Evolutionary conservation across 1,284 basidiomycete species (phyloP).

Genomic region (Ganoderma lingzhi): DNA sequence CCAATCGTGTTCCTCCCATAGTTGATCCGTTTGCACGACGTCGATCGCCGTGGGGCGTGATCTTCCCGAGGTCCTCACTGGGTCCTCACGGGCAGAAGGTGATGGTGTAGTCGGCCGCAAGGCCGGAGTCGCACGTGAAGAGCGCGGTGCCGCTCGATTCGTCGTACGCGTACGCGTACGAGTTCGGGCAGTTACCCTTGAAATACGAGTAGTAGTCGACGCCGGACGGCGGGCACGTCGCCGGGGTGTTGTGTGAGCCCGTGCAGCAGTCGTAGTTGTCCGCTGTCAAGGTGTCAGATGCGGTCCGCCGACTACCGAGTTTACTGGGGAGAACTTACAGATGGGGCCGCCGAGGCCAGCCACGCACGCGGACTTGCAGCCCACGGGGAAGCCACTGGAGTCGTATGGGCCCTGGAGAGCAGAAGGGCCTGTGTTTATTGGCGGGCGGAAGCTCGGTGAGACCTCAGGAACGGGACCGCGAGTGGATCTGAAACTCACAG

Average conservation of each 20-base stretch:
- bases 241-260: slow-evolving; percentile 48
- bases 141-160: slow-evolving; percentile 55
- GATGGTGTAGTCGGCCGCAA: slow-evolving; percentile 53
- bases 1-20: neutral
- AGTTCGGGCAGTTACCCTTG: slow-evolving; percentile 55
- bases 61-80: slow-evolving; percentile 39
- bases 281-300: slow-evolving; percentile 21
- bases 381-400: slow-evolving; percentile 49
- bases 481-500: slow-evolving; percentile 33
- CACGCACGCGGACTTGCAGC: slow-evolving; percentile 53
- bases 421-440: slow-evolving; percentile 43
- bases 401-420: slow-evolving; percentile 48
- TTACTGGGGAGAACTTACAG: slow-evolving; percentile 30
- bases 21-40: neutral
- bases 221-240: slow-evolving; percentile 52
- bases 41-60: neutral
- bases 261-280: slow-evolving; percentile 55
- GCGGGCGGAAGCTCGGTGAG: neutral
- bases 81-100: slow-evolving; percentile 54
- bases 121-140: slow-evolving; percentile 49
- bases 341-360: slow-evolving; percentile 47
- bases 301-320: neutral
- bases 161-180: slow-evolving; percentile 61
- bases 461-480: neutral
- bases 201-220: slow-evolving; percentile 55